Percentiles rank a stretch among this genome's conserved stretches.
Conservation (phyloP, 2,329 filamentous ascomycete genomes). For the Phyllosticta citriasiana region DNA sequence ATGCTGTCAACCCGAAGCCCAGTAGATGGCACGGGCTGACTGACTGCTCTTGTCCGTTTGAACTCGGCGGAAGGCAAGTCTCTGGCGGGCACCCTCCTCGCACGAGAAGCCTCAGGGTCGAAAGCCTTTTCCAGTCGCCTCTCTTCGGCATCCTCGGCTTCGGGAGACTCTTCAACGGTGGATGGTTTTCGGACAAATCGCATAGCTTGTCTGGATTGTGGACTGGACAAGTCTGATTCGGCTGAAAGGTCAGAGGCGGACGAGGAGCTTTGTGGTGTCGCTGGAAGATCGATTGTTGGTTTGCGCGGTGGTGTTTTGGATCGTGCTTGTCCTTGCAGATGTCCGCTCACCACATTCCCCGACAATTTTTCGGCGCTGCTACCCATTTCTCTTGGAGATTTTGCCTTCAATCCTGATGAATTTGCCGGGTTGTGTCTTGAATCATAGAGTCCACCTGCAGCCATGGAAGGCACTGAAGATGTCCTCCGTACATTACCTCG, state of each 20-base stretch:
- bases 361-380: slow-evolving; percentile 17
- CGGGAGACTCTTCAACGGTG: slow-evolving; percentile 38
- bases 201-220: background rate
- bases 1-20: slow-evolving; percentile 15
- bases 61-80: background rate
- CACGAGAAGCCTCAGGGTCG: background rate
- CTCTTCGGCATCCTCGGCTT: slow-evolving; percentile 29
- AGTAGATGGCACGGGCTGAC: background rate
- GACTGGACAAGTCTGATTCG: background rate
- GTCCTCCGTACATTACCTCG: slow-evolving; percentile 12
- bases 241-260: slow-evolving; percentile 1
- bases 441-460: slow-evolving; percentile 19
- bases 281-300: background rate
- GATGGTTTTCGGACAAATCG: slow-evolving; percentile 31
- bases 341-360: slow-evolving; percentile 24
- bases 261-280: slow-evolving; percentile 5
- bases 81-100: background rate
- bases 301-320: slow-evolving; percentile 20
- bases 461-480: slow-evolving; percentile 13
- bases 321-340: slow-evolving; percentile 39
- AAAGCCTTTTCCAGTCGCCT: background rate
- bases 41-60: background rate
- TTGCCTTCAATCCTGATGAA: slow-evolving; percentile 33
- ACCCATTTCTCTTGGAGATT: slow-evolving; percentile 11
- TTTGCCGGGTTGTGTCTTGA: slow-evolving; percentile 26